A percentile compares a stretch with the other conserved stretches of the same genome.
Evolutionary conservation across 2,329 filamentous ascomycete genomes (phyloP).

Genomic region (Paecilomyces sp.): DNA sequence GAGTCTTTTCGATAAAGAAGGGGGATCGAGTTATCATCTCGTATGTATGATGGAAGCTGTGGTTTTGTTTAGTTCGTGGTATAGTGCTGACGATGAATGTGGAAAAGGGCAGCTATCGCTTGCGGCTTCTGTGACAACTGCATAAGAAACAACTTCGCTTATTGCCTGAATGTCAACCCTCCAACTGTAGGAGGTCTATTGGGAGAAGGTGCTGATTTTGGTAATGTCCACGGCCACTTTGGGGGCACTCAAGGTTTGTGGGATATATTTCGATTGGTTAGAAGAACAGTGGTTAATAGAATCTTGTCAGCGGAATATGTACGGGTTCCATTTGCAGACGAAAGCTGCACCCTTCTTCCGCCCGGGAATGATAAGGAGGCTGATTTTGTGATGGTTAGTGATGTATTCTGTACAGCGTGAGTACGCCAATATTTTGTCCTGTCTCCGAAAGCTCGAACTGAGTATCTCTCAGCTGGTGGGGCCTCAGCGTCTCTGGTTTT

Average conservation of each 20-base stretch:
- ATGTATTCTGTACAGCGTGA: conserved; percentile 11
- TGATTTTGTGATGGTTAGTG: conserved; percentile 12
- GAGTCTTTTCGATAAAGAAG: conserved; percentile 8
- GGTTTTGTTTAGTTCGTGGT: neutral
- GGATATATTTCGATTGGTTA: neutral
- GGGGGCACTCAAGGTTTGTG: conserved; percentile 8
- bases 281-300: neutral
- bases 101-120: neutral
- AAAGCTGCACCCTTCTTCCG: conserved; percentile 2
- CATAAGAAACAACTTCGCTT: neutral
- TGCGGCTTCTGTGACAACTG: conserved; percentile 1
- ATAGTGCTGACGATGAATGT: neutral
- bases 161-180: neutral
- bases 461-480: neutral
- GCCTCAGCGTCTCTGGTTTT: conserved; percentile 46
- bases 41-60: neutral
- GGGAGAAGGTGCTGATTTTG: neutral
- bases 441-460: neutral
- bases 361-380: conserved; percentile 5
- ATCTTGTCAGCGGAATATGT: conserved; percentile 9
- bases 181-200: neutral
- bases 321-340: conserved; percentile 12
- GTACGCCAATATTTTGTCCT: conserved; percentile 6
- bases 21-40: conserved; percentile 13
- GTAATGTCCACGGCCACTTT: neutral